A percentile compares a stretch with the other conserved stretches of the same genome.
Evolutionary conservation across 2,329 filamentous ascomycete genomes (phyloP).

Genomic region (Sclerotinia minor): DNA sequence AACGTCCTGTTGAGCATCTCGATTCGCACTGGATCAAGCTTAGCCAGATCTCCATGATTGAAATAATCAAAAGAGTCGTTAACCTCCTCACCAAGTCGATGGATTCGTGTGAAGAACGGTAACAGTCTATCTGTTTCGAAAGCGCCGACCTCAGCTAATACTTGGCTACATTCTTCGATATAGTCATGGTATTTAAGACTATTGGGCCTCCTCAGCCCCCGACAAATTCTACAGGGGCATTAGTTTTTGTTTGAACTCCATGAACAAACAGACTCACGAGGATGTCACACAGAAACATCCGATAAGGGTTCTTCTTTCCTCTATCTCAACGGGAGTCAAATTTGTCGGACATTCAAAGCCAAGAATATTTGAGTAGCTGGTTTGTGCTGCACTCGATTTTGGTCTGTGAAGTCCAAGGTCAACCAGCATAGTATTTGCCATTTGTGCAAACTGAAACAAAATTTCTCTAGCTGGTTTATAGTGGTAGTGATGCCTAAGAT

Average conservation of each 20-base stretch:
- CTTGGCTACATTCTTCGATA: slow-evolving; percentile 35
- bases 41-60: slow-evolving; percentile 27
- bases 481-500: slow-evolving; percentile 39
- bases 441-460: slow-evolving; percentile 41
- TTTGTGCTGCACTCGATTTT: neutral
- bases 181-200: slow-evolving; percentile 34
- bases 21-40: slow-evolving; percentile 33
- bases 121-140: slow-evolving; percentile 36
- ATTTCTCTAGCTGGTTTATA: slow-evolving; percentile 40
- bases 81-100: slow-evolving; percentile 37
- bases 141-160: slow-evolving; percentile 29
- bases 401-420: slow-evolving; percentile 38
- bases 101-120: slow-evolving; percentile 35
- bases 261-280: slow-evolving; percentile 29
- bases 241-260: neutral
- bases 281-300: slow-evolving; percentile 38
- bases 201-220: slow-evolving; percentile 37
- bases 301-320: slow-evolving; percentile 35
- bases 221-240: slow-evolving; percentile 31
- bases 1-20: slow-evolving; percentile 37
- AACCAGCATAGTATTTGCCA: slow-evolving; percentile 39
- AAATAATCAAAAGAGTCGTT: slow-evolving; percentile 38
- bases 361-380: slow-evolving; percentile 1
- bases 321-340: slow-evolving; percentile 23
- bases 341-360: slow-evolving; percentile 4